Base-by-base conservation (phyloP, 768 basidiomycete genomes). In the Suillus lakei region DNA sequence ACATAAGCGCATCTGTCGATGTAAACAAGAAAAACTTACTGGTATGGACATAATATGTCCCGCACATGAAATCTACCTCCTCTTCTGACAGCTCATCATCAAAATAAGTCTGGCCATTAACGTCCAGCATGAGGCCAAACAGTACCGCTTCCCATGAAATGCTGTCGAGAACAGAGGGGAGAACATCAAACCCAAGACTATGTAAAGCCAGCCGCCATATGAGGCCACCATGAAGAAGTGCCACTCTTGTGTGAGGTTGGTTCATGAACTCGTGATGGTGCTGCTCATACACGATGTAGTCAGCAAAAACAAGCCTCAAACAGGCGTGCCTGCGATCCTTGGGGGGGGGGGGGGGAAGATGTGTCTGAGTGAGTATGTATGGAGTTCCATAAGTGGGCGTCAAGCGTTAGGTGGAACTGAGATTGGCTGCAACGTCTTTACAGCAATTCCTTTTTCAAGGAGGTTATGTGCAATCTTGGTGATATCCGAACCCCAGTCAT, bases 151-250 rank as follows among this genome's bases (percentile, higher is more conserved):
- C 53, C 32, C 5, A 2, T 21, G 53, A 55, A 34, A 55, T 34
- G 21, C 32, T 21, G 3, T 55, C 32, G 3, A 55, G 53, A 34
- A 55, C 5, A 1, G 53, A 55, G 12, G 53, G 53, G 21, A 55
- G 53, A 1, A 13, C 12, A n/a, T 55, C 21, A 2, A 55, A 34
- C 5, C 53, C 53, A 6, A 55, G 21, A n/a, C 32, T 55, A 13
- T 55, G 32, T 4, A 55, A 34, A n/a, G 61, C 61, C 54, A 62
- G 32, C 34, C 30, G 18, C 61, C 61, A 62, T 21, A 62, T 9
- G 23, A 62, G 26, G 2, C 61, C 61, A 10, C 61, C 61, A 6
- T 46, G 23, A 36, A 62, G 61, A 26, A 62, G 53, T 18, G 61
- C 61, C 0, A 21, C 61, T 30, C 61, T 46, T 18, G 61, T 9